These are phyloP conservation scores for Erysiphe pulchra DNA, from an alignment of 2,329 filamentous ascomycete genomes.

Conservation along the genomic window DNA sequence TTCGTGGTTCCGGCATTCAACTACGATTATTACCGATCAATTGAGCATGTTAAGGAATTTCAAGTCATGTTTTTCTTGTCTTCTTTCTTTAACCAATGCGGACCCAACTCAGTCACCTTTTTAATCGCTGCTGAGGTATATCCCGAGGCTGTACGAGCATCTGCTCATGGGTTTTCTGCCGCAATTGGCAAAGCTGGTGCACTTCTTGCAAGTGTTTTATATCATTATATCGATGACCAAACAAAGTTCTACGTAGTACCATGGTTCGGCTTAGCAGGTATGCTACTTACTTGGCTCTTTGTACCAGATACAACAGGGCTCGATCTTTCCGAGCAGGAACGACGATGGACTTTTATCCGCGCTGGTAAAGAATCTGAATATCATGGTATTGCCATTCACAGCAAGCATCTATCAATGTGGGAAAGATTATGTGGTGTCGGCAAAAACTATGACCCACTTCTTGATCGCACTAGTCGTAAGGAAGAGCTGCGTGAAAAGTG, in stretches of 20 bases:
- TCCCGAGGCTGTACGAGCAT: constrained; percentile 77
- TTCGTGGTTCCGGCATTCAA: constrained; percentile 81
- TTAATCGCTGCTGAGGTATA: constrained; percentile 90
- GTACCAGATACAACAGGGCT: constrained; percentile 93
- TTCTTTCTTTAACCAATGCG: constrained; percentile 98
- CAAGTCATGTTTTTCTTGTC: constrained; percentile 97
- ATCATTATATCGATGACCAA: constrained; percentile 77
- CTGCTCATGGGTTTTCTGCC: constrained; percentile 85
- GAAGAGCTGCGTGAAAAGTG: constrained; percentile 49
- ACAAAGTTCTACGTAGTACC: constrained; percentile 80
- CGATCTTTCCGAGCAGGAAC: constrained; percentile 91
- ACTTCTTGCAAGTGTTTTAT: constrained; percentile 62
- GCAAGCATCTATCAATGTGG: constrained; percentile 67
- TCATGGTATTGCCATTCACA: constrained; percentile 80
- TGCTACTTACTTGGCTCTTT: constrained; percentile 61
- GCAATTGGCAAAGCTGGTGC: constrained; percentile 75
- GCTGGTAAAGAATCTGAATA: constrained; percentile 56
- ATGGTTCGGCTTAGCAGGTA: constrained; percentile 79
- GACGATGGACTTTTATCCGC: constrained; percentile 72
- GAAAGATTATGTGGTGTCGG: constrained; percentile 53
- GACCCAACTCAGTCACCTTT: constrained; percentile 83
- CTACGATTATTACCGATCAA: constrained; percentile 56
- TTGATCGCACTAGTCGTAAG: constrained; percentile 66
- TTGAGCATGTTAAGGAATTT: constrained; percentile 57
- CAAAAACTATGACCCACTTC: constrained; percentile 60